phyloP scores from a whole-genome alignment of 352 stramenopile genomes.

The Phytophthora aleatoria region DNA sequence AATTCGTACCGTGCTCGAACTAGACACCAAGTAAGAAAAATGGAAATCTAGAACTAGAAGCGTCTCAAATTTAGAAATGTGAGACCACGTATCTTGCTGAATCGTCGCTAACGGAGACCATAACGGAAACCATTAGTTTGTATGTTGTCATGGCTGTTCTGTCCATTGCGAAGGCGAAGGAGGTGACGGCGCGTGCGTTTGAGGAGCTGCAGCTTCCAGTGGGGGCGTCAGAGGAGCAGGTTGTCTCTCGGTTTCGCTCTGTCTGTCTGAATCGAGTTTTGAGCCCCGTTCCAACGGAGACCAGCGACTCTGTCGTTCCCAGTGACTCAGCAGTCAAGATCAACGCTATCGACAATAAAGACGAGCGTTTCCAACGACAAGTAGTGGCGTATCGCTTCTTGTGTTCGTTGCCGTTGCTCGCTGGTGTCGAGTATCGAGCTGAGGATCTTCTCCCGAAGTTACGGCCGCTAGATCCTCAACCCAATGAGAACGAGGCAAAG shows the following conservation, averaged over 20 bases:
- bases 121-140: not conserved
- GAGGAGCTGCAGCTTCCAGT: constrained; percentile 62
- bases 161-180: constrained; percentile 30
- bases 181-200: constrained; percentile 50
- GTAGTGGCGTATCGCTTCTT: constrained; percentile 72
- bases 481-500: constrained; percentile 17
- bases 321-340: constrained; percentile 11
- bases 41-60: constrained; percentile 1
- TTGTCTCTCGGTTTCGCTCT: constrained; percentile 52
- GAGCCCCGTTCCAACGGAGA: constrained; percentile 13
- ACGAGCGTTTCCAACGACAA: constrained; percentile 57
- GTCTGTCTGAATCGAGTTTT: constrained; percentile 53
- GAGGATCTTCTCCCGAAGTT: constrained; percentile 56
- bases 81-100: not conserved
- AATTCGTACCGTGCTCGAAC: constrained; percentile 65
- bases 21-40: constrained; percentile 30
- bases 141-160: constrained; percentile 19
- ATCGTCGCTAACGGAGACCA: too few relatives aligned
- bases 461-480: constrained; percentile 43
- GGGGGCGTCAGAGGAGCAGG: constrained; percentile 51
- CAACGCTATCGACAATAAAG: constrained; percentile 9
- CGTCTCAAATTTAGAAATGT: not conserved
- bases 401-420: constrained; percentile 52
- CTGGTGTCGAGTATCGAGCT: constrained; percentile 23
- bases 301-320: not conserved